phyloP scores from a whole-genome alignment of 1,139 yeast genomes.

The Maudiozyma humilis region DNA sequence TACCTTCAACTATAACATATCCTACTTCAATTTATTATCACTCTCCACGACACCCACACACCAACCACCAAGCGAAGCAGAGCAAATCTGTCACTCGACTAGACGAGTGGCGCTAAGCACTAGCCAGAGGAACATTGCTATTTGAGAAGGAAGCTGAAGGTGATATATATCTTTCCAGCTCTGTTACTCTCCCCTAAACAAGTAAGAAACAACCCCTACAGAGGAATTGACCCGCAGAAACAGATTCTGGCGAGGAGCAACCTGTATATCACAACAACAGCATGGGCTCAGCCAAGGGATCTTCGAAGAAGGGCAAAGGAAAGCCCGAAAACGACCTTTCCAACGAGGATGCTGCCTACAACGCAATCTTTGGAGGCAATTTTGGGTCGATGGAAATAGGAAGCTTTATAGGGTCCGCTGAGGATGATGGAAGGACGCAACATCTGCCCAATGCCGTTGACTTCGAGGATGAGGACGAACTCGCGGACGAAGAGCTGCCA shows the following conservation, averaged over 20 bases:
- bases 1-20: no score
- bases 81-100: no score
- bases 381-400: slow-evolving; percentile 34
- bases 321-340: slow-evolving; percentile 19
- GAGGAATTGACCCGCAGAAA: neutral
- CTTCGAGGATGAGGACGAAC: slow-evolving; percentile 88
- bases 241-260: neutral
- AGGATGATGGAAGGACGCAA: slow-evolving; percentile 33
- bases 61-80: no score
- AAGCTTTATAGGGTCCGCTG: slow-evolving; percentile 22
- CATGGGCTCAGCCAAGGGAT: neutral
- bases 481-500: slow-evolving; percentile 56
- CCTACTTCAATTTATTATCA: no score
- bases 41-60: no score
- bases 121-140: no score
- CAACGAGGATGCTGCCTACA: slow-evolving; percentile 35
- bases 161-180: no score
- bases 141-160: no score
- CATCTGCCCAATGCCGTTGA: slow-evolving; percentile 95
- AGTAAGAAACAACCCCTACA: neutral
- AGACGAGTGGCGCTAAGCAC: no score
- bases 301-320: slow-evolving; percentile 2
- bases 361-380: slow-evolving; percentile 33
- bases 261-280: neutral
- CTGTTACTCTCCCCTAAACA: neutral